Base-by-base conservation (phyloP, 176 grass and related monocot genomes). In the Musa beccarii region DNA sequence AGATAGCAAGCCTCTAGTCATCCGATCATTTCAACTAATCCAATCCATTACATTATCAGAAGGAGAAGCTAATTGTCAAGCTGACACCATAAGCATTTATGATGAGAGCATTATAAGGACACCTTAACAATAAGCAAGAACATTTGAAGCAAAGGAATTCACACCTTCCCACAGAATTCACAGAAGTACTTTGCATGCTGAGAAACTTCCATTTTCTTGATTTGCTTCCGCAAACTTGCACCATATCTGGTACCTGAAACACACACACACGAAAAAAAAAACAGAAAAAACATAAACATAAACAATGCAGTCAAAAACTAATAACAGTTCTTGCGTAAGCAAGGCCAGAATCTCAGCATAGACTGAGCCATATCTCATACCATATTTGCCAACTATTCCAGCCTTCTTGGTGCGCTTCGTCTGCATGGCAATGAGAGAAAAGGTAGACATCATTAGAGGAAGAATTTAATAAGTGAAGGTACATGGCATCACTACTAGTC, bases 321-420 rank as follows among this genome's bases (percentile, higher is more conserved):
- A 43, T 24, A 26, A 25, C 3, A 2, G 24, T 7, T 66, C 9
- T 66, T 28, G 17, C 22, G 29, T 23, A 11, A 66, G 24, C 19
- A 65, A 24, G 9, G 34, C 12, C 8, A 25, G 20, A 25, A 22
- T 26, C 3, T 12, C 63, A 13, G 63, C 8, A 13, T 13, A 66
- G 4, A 26, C 13, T 6, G 63, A 11, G 8, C 19, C 10, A 25
- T 11, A 62, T 71, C 43, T 19, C 25, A 21, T 57, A 75, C 73
- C 73, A 75, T 75, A 75, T 75, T 75, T 75, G 54, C 73, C 73
- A 75, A 75, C 73, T 43, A 75, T 75, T 61, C 73, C 72, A 59
- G 72, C 72, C 72, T 75, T 75, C 72, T 59, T 75, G 52, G 72
- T 75, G 5, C 72, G 72, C 72, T 75, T 75, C 13, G 73, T 75